Evolutionary conservation across 768 basidiomycete genomes (phyloP).

Genomic region (Tulasnella sp.): DNA sequence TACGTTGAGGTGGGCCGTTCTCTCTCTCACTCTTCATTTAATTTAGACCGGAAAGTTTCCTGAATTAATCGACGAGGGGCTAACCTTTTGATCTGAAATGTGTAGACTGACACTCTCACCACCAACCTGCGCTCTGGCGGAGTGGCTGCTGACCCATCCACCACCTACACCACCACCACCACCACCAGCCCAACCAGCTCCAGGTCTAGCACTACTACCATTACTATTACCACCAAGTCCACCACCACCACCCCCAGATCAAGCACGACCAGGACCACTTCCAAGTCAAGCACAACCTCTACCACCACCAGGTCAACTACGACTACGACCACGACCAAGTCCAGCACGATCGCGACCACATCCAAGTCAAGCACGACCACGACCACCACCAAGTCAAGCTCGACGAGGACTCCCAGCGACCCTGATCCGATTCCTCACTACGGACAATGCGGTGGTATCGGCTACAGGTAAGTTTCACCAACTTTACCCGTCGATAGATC

Average conservation of each 20-base stretch:
- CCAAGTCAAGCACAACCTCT: too few relatives aligned
- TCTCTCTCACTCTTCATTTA: not conserved
- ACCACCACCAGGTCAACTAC: conserved; percentile 40
- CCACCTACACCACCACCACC: not conserved
- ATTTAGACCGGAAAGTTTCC: too few relatives aligned
- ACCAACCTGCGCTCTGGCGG: too few relatives aligned
- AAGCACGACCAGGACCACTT: too few relatives aligned
- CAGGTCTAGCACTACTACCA: conserved; percentile 59
- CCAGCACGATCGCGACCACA: conserved; percentile 15
- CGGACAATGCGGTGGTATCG: conserved; percentile 4
- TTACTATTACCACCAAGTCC: conserved; percentile 44
- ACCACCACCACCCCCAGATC: conserved; percentile 41
- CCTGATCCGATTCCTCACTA: conserved; percentile 19
- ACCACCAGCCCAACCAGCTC: not conserved
- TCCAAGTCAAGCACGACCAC: conserved; percentile 40
- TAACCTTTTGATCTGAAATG: too few relatives aligned
- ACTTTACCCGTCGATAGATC: too few relatives aligned
- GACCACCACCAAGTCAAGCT: conserved; percentile 18
- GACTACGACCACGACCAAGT: not conserved
- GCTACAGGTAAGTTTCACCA: not conserved
- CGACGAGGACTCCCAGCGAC: not conserved
- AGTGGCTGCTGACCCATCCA: too few relatives aligned
- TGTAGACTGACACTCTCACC: conserved; percentile 6
- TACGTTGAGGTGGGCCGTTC: conserved; percentile 52
- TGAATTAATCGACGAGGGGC: too few relatives aligned